Base-by-base conservation (phyloP, 2,329 filamentous ascomycete genomes). In the Pseudogymnoascus verrucosus region DNA sequence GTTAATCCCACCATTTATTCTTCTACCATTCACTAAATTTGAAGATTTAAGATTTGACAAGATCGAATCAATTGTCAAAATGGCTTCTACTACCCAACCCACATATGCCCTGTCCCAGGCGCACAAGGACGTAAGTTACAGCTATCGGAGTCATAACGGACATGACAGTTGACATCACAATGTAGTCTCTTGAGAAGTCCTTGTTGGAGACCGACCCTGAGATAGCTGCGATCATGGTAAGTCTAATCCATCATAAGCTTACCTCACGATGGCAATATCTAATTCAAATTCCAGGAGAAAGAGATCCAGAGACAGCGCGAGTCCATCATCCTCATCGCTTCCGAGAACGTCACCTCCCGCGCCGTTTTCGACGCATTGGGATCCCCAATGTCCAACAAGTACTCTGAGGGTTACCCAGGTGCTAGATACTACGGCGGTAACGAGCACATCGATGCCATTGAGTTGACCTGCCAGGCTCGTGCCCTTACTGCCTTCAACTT, bases 361-460 rank as follows among this genome's bases (percentile, higher is more conserved):
- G 93, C 95, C 73, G 95, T 99, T 74, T 96, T 96, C 81, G 93
- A 99, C 81, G 95, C 95, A 66, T 87, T 99, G 69, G 95, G 95
- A 74, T 93, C 88, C 65, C 89, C 90, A 77, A 96, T 95, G 90
- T 91, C 90, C 79, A 96, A 99, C 86, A 99, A 99, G 83, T 99
- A 99, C 86, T 97, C 92, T 16, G 95, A 99, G 84, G 95, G 95
- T 69, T 96, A 96, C 78, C 95, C 95, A 70, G 95, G 95, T 76
- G 95, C 95, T 72, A 89, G 95, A 79, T 99, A 99, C 86, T 99
- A 99, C 75, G 95, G 95, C 75, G 95, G 95, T 75, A 99, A 99
- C 83, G 90, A 99, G 84, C 91, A 95, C 84, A 99, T 99, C 71
- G 95, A 99, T 78, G 84, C 91, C 78, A 92, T 97, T 73, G 95